phyloP scores from a whole-genome alignment of 805 yeast genomes.

The Candida nemodendra region DNA sequence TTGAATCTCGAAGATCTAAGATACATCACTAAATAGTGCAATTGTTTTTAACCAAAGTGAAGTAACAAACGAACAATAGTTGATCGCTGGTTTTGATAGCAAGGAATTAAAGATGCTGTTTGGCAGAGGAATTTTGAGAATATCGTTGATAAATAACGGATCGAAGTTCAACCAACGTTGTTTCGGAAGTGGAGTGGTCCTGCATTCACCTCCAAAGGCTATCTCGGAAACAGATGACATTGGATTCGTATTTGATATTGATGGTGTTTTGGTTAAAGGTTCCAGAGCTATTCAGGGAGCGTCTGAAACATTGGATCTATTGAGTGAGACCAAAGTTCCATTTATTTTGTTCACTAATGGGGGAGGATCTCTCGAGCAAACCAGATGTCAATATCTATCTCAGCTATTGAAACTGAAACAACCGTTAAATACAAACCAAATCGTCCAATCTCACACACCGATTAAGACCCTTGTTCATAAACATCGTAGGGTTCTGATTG shows the following conservation, averaged over 20 bases:
- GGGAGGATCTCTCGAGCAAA: conserved; percentile 72
- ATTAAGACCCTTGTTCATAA: conserved; percentile 56
- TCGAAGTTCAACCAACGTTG: no score
- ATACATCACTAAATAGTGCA: no score
- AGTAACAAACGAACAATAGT: no score
- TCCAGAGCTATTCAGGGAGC: conserved; percentile 65
- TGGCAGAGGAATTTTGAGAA: no score
- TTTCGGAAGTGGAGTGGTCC: no score
- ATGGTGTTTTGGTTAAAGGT: conserved; percentile 85
- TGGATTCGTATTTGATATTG: conserved; percentile 53
- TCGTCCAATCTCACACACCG: conserved; percentile 89
- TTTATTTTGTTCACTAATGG: conserved; percentile 88
- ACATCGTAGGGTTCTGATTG: conserved; percentile 65
- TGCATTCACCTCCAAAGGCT: background rate
- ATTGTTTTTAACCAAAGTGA: no score
- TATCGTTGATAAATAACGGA: no score
- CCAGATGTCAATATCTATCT: conserved; percentile 55
- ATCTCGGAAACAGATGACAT: conserved; percentile 13
- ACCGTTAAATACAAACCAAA: conserved; percentile 55
- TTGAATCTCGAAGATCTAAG: no score
- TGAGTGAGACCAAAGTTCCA: conserved; percentile 60
- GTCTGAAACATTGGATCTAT: conserved; percentile 42
- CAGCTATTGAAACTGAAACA: conserved; percentile 38
- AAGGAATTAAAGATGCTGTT: no score
- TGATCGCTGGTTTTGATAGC: no score